Evolutionary conservation across 2,329 filamentous ascomycete genomes (phyloP).

Genomic region (Sporothrix euskadiensis): DNA sequence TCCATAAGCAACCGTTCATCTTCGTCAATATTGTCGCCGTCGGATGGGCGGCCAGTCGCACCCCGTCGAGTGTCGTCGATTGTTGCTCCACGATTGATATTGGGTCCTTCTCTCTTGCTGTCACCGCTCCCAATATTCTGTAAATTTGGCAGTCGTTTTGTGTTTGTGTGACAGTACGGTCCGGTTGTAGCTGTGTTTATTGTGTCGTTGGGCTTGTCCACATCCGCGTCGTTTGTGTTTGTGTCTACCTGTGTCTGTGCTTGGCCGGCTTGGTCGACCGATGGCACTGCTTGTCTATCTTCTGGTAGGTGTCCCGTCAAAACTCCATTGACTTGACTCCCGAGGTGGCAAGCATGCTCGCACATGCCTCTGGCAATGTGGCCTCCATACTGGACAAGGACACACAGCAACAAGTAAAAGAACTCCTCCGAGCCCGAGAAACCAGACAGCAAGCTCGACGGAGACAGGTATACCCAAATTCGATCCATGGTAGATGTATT

Average conservation of each 20-base stretch:
- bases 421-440: neutral
- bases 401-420: neutral
- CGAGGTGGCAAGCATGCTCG: neutral
- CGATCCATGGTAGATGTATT: neutral
- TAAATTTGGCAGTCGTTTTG: neutral
- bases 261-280: neutral
- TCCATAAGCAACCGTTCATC: neutral
- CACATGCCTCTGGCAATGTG: neutral
- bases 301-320: neutral
- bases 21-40: neutral
- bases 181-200: neutral
- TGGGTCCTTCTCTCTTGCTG: neutral
- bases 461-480: neutral
- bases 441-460: neutral
- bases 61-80: neutral
- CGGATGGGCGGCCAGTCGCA: neutral
- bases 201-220: neutral
- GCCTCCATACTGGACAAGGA: neutral
- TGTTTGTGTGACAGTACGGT: neutral
- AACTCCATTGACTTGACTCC: neutral
- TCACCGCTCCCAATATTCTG: neutral
- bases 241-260: neutral
- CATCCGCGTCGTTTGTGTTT: neutral
- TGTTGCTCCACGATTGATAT: neutral
- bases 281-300: neutral